Conservation (phyloP, 345 rosid genomes). For the Populus ilicifolia region DNA sequence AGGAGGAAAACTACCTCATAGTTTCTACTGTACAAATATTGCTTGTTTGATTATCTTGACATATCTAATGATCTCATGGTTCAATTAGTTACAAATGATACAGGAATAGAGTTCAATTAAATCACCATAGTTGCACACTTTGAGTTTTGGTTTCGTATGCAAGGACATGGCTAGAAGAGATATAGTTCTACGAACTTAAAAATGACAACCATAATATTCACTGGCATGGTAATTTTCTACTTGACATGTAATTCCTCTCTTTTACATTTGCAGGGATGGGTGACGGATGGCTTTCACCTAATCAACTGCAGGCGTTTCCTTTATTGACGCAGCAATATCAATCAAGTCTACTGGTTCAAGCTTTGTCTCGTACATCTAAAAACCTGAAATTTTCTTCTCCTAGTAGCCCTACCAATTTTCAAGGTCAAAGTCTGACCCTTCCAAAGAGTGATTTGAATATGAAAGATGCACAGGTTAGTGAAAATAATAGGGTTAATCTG, state of each 20-base stretch:
- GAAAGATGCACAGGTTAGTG: conserved; percentile 24
- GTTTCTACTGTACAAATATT: too few relatives aligned
- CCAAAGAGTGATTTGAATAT: conserved; percentile 5
- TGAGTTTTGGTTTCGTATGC: background rate
- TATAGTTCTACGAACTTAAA: background rate
- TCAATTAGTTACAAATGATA: background rate
- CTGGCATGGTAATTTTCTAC: conserved; percentile 1
- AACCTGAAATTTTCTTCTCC: conserved; percentile 2
- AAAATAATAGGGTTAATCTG: background rate
- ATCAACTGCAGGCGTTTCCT: conserved; percentile 11
- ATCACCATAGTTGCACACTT: background rate
- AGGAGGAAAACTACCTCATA: too few relatives aligned
- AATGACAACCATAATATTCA: background rate
- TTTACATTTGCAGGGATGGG: conserved; percentile 14
- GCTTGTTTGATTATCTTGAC: background rate
- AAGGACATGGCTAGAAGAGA: background rate
- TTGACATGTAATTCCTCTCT: background rate
- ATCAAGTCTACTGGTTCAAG: conserved; percentile 1
- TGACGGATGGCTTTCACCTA: conserved; percentile 16
- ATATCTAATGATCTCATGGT: background rate
- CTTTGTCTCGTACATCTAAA: background rate
- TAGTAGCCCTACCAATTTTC: conserved; percentile 15
- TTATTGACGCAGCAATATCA: conserved; percentile 8
- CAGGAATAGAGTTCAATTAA: too few relatives aligned
- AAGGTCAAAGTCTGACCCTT: conserved; percentile 1